A percentile compares a stretch with the other conserved stretches of the same genome.
Conservation (phyloP, 495 filamentous ascomycete species). For the Talaromyces proteolyticus region DNA sequence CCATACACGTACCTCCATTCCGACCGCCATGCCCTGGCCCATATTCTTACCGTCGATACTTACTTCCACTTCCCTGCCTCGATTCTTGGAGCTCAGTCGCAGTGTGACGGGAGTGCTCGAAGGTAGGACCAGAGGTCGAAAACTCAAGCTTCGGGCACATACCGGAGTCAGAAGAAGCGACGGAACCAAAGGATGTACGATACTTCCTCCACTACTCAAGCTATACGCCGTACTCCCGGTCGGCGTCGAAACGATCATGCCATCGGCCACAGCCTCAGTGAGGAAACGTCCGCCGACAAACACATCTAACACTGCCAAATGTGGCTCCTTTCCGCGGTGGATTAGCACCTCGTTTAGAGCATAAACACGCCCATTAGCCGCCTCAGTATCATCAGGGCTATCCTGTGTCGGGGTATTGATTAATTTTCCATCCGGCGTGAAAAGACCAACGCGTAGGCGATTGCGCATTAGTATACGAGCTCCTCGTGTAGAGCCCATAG, state of each 20-base stretch:
- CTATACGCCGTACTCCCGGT: constrained; percentile 95
- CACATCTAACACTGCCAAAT: constrained; percentile 85
- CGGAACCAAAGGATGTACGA: constrained; percentile 88
- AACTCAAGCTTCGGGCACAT: constrained; percentile 85
- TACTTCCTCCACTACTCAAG: constrained; percentile 86
- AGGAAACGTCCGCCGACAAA: constrained; percentile 79
- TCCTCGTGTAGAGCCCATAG: constrained; percentile 66
- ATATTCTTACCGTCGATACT: constrained; percentile 82
- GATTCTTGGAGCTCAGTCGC: constrained; percentile 73
- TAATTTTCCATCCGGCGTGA: constrained; percentile 51
- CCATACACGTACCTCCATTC: constrained; percentile 83
- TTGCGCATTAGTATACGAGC: constrained; percentile 81
- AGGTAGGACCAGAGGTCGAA: constrained; percentile 85
- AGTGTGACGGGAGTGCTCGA: constrained; percentile 79
- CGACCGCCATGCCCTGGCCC: constrained; percentile 60
- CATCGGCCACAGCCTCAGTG: constrained; percentile 89
- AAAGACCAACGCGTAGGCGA: constrained; percentile 77
- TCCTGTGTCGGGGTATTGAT: constrained; percentile 20
- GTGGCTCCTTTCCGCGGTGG: constrained; percentile 82
- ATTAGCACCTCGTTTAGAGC: constrained; percentile 95
- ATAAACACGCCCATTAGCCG: constrained; percentile 48
- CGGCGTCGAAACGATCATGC: constrained; percentile 88
- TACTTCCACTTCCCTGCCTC: constrained; percentile 78
- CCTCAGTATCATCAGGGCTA: constrained; percentile 7
- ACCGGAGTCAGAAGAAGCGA: constrained; percentile 88